Evolutionary conservation across 2,329 filamentous ascomycete genomes (phyloP), one percentile per base, ranked within the genome.

Genomic region (Aspergillus calidoustus): DNA sequence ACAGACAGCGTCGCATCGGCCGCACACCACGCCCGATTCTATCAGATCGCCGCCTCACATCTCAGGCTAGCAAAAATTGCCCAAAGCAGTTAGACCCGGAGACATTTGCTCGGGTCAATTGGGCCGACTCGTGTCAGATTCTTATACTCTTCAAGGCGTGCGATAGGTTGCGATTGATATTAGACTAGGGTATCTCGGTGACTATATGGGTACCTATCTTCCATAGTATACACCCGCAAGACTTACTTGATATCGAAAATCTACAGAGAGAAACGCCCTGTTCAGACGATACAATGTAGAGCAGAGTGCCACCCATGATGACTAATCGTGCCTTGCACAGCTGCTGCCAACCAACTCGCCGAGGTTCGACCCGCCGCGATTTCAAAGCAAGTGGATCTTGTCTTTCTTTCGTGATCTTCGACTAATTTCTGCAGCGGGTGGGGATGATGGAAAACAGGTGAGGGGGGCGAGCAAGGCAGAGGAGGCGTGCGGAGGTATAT

Each of bases 381-480:
- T 57, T 57, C 55, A 57, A 57, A 57, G 55, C 55, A 57, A 52
- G 55, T 57, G 55, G 55, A 57, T 28, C 54, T 57, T 56, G 28
- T 22, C 46, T n/a, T 41, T 13, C 34, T 15, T 41, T 41, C 25
- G 34, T 41, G 34, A 41, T 41, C 34, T 41, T 41, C 34, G 34
- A 41, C 34, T 41, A 41, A 41, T 41, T 41, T 41, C 34, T 41
- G 34, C 34, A 41, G 34, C 5, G 34, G 34, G 34, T 41, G 34
- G 34, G 34, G 34, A 19, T 19, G 19, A 19, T 13, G 15, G 11
- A 41, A 11, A 41, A 15, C 8, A 15, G 4, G 11, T 15, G 11
- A 4, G 11, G 9, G 34, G 11, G 34, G 9, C 19, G 19, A 19
- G 19, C 19, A 19, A 19, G 19, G 19, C 34, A 15, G 13, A 15